phyloP scores from a whole-genome alignment of 73 alveolate species.

The Paramecium octaurelia region DNA sequence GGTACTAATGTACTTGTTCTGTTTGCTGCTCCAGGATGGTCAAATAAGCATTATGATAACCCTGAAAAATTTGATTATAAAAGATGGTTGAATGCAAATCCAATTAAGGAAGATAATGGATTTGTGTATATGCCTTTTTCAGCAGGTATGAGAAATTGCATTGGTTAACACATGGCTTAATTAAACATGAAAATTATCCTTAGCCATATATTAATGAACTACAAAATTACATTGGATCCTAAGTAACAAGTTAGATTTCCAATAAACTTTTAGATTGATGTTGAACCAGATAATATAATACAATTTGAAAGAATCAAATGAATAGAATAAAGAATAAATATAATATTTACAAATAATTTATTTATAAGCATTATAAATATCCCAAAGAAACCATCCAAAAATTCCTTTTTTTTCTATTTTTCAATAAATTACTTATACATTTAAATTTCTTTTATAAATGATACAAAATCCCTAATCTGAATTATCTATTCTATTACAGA shows the following conservation, averaged over 20 bases:
- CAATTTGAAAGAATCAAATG: not conserved
- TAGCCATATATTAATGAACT: not conserved
- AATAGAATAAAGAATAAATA: not conserved
- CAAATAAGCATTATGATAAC: slow-evolving; percentile 1
- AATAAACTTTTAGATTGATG: not conserved
- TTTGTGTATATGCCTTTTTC: slow-evolving; percentile 51
- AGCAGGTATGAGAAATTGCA: slow-evolving; percentile 51
- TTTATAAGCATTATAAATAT: too few species aligned
- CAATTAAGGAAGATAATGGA: slow-evolving; percentile 8
- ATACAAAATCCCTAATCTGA: too few species aligned
- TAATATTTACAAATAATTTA: too few species aligned
- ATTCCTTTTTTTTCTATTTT: too few species aligned
- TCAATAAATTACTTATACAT: too few species aligned
- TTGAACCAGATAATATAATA: not conserved
- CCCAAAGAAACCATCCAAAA: too few species aligned
- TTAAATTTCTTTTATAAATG: too few species aligned
- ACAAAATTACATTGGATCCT: not conserved
- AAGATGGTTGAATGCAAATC: not conserved
- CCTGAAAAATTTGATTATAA: slow-evolving; percentile 1
- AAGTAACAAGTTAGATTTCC: not conserved
- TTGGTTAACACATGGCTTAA: slow-evolving; percentile 54
- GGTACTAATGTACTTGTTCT: not conserved
- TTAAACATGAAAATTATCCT: not conserved
- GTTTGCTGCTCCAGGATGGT: slow-evolving; percentile 26
- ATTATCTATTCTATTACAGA: too few species aligned